Conservation (phyloP, 2,329 filamentous ascomycete genomes). For the Endocalyx cinctus region DNA sequence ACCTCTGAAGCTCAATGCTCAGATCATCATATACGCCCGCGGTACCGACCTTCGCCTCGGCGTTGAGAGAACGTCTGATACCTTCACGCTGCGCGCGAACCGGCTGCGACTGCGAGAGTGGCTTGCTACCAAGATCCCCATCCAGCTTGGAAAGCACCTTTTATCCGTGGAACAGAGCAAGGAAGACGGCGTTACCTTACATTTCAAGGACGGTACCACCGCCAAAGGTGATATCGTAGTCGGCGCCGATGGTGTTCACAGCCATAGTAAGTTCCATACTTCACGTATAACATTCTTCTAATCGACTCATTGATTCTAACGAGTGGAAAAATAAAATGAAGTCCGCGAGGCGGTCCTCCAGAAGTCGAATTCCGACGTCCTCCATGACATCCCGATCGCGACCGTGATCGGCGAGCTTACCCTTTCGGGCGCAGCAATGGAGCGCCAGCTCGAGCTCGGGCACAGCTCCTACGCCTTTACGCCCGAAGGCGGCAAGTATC, state of each 20-base stretch:
- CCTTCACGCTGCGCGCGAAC: slow-evolving; percentile 13
- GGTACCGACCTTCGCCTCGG: slow-evolving; percentile 11
- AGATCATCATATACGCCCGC: slow-evolving; percentile 12
- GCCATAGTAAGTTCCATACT: slow-evolving; percentile 14
- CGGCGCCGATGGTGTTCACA: slow-evolving; percentile 19
- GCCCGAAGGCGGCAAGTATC: slow-evolving; percentile 2
- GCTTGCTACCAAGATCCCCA: slow-evolving; percentile 14
- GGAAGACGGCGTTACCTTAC: slow-evolving; percentile 12
- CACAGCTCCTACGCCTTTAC: slow-evolving; percentile 17
- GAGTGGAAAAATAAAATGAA: too few species aligned
- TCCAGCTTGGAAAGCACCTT: slow-evolving; percentile 16
- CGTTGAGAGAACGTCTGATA: slow-evolving; percentile 4
- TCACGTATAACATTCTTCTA: too few species aligned
- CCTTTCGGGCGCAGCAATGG: slow-evolving; percentile 17
- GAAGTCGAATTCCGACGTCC: slow-evolving; percentile 11
- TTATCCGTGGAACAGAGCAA: slow-evolving; percentile 11
- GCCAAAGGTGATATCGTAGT: slow-evolving; percentile 18
- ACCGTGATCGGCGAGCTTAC: slow-evolving; percentile 18
- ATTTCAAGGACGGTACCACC: slow-evolving; percentile 16
- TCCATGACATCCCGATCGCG: slow-evolving; percentile 13
- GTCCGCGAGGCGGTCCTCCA: slow-evolving; percentile 18
- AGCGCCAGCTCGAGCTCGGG: slow-evolving; percentile 21
- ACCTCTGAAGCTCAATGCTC: slow-evolving; percentile 11
- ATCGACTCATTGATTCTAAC: too few species aligned
- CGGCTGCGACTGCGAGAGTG: slow-evolving; percentile 15